Evolutionary conservation across 805 yeast genomes (phyloP).

Genomic region (Sugiyamaella boreocaroliniensis): DNA sequence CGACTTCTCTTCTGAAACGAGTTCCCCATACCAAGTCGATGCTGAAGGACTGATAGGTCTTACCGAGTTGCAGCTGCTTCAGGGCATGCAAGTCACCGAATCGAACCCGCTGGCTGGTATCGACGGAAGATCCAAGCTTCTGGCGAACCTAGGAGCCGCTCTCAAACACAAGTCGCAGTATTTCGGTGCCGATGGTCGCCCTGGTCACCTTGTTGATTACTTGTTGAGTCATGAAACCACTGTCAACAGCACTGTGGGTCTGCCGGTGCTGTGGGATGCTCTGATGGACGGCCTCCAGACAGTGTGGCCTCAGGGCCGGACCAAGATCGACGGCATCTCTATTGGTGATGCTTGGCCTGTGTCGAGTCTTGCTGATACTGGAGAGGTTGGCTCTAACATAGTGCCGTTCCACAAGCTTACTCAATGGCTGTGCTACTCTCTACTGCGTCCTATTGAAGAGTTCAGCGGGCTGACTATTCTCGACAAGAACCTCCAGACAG

Average conservation of each 20-base stretch:
- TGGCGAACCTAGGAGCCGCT: constrained; percentile 45
- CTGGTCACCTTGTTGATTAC: constrained; percentile 49
- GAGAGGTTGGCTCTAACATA: constrained; percentile 37
- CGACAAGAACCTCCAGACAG: constrained; percentile 43
- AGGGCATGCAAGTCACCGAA: constrained; percentile 44
- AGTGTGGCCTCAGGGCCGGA: constrained; percentile 59
- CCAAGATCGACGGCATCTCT: constrained; percentile 42
- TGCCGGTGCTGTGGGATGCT: constrained; percentile 47
- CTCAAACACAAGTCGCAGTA: constrained; percentile 34
- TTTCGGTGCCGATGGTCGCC: constrained; percentile 45
- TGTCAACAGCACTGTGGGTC: constrained; percentile 29
- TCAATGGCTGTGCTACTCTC: constrained; percentile 61
- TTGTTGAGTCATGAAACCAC: constrained; percentile 27
- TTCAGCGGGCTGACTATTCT: constrained; percentile 37
- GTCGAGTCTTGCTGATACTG: constrained; percentile 22
- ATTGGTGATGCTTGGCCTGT: constrained; percentile 59
- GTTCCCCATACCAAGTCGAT: constrained; percentile 37
- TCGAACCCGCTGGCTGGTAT: constrained; percentile 47
- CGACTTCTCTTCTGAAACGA: constrained; percentile 31
- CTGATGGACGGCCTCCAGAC: constrained; percentile 50
- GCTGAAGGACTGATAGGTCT: constrained; percentile 37
- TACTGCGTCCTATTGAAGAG: constrained; percentile 45
- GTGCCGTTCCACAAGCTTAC: constrained; percentile 61
- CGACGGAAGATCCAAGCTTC: constrained; percentile 45
- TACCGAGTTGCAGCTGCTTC: constrained; percentile 31